A percentile compares a stretch with the other conserved stretches of the same genome.
These are phyloP conservation scores for Ophiostoma sp. DNA, from an alignment of 2,329 filamentous ascomycete species.

Conservation along the genomic window DNA sequence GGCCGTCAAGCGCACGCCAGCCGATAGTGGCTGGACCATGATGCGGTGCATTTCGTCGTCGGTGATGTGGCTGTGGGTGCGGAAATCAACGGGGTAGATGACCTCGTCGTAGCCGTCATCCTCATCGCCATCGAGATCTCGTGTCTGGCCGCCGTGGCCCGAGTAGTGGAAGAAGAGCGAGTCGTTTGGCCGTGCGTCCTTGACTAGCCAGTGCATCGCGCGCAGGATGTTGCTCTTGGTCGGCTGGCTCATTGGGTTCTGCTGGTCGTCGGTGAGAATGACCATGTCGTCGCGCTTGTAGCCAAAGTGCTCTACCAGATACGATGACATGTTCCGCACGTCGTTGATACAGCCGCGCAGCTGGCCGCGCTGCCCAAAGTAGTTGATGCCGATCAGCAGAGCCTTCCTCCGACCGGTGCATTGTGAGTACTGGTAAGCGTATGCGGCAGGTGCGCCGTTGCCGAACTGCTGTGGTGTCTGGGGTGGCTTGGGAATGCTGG, in stretches of 20 bases:
- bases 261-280: constrained; percentile 89
- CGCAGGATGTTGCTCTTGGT: constrained; percentile 92
- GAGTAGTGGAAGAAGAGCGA: constrained; percentile 98
- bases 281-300: constrained; percentile 98
- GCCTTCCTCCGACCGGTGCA: constrained; percentile 88
- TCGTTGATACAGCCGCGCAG: constrained; percentile 94
- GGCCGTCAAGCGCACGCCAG: constrained; percentile 78
- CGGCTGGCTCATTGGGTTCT: constrained; percentile 94
- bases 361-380: constrained; percentile 86
- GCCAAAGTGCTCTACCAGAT: constrained; percentile 80
- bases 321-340: constrained; percentile 92
- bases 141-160: constrained; percentile 76
- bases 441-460: constrained; percentile 70
- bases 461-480: constrained; percentile 39
- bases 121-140: constrained; percentile 73
- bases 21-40: constrained; percentile 69
- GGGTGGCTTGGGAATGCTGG: constrained; percentile 21
- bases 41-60: constrained; percentile 74
- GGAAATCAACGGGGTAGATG: constrained; percentile 78
- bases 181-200: constrained; percentile 86
- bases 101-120: constrained; percentile 79
- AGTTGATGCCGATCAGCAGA: constrained; percentile 90
- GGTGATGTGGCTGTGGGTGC: constrained; percentile 64
- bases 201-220: constrained; percentile 97
- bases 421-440: constrained; percentile 84